Conservation (phyloP, 2,329 filamentous ascomycete species). For the Hymenoscyphus occultus region DNA sequence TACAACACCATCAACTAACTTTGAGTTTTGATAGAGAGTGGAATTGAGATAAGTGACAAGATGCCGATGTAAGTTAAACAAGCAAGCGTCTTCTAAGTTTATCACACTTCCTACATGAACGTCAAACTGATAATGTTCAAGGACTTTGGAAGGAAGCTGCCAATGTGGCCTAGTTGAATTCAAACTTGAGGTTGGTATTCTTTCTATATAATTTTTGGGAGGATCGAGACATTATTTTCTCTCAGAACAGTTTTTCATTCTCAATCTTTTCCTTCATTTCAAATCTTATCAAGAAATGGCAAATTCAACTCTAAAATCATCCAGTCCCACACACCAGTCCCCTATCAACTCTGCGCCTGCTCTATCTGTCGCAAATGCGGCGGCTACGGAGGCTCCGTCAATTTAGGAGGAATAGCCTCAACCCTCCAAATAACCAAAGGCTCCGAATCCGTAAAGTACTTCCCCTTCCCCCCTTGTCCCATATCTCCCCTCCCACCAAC, state of each 20-base stretch:
- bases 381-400: constrained; percentile 44
- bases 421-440: constrained; percentile 43
- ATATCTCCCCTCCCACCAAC: neutral
- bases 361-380: constrained; percentile 48
- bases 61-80: constrained; percentile 8
- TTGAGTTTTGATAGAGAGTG: neutral
- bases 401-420: constrained; percentile 44
- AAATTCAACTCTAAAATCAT: too few relatives aligned
- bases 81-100: neutral
- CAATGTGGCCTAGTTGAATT: constrained; percentile 48
- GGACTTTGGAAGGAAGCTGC: constrained; percentile 47
- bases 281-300: too few relatives aligned
- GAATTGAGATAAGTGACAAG: neutral
- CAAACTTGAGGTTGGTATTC: constrained; percentile 34
- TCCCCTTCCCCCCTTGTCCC: neutral
- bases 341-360: constrained; percentile 48
- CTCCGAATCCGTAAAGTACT: constrained; percentile 44
- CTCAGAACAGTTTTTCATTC: too few relatives aligned
- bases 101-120: neutral
- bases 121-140: constrained; percentile 21
- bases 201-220: too few relatives aligned
- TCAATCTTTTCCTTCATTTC: too few relatives aligned
- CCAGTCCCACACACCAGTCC: constrained; percentile 44
- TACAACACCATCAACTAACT: constrained; percentile 2
- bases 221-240: too few relatives aligned